These are phyloP conservation scores for Terfezia claveryi DNA, from an alignment of 495 filamentous ascomycete species.

Conservation along the genomic window DNA sequence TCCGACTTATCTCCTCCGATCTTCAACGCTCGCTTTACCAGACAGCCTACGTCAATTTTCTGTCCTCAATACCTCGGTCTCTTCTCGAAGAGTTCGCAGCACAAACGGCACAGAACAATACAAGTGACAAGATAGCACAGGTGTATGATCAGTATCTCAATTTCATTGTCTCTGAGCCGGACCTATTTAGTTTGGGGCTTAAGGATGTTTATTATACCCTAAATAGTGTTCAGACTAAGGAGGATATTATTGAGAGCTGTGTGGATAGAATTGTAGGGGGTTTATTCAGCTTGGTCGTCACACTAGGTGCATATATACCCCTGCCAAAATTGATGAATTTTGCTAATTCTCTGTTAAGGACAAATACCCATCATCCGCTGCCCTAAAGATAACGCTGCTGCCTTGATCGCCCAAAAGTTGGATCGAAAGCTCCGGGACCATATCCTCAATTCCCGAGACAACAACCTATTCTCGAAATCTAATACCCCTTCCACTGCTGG, in stretches of 20 bases:
- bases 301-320: constrained; percentile 49
- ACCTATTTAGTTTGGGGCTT: constrained; percentile 83
- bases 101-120: constrained; percentile 61
- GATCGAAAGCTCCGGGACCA: constrained; percentile 93
- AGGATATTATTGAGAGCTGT: constrained; percentile 66
- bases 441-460: constrained; percentile 84
- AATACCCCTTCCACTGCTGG: constrained; percentile 7
- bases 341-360: constrained; percentile 24
- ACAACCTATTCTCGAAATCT: constrained; percentile 13
- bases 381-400: constrained; percentile 76
- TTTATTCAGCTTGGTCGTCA: constrained; percentile 87
- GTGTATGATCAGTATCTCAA: constrained; percentile 97
- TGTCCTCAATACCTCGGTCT: constrained; percentile 78
- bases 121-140: constrained; percentile 70
- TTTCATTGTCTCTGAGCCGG: constrained; percentile 88
- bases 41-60: constrained; percentile 89
- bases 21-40: constrained; percentile 74
- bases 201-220: constrained; percentile 86
- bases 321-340: not conserved
- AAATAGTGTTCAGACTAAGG: constrained; percentile 77
- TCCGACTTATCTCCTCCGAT: constrained; percentile 66
- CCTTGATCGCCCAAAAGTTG: constrained; percentile 80
- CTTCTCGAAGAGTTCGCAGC: constrained; percentile 89
- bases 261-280: constrained; percentile 85
- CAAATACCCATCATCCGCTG: constrained; percentile 86